A percentile compares a stretch with the other conserved stretches of the same genome.
Conservation (phyloP, 169 alveolate species). For the Toxoplasma gondii region DNA sequence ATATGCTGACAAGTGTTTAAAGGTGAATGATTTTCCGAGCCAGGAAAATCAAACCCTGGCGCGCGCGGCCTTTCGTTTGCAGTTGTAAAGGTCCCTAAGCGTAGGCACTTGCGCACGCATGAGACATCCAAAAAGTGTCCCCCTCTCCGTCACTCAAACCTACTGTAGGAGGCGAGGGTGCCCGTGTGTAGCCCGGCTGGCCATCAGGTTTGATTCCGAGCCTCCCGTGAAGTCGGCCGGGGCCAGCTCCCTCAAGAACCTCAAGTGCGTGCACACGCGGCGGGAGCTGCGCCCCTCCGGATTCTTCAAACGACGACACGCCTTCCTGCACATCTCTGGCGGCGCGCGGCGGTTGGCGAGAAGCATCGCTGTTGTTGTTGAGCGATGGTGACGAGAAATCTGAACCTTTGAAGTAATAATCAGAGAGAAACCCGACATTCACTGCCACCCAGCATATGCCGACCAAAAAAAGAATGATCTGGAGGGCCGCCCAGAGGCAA, state of each 20-base stretch:
- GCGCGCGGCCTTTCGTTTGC: no score
- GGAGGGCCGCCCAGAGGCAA: slow-evolving; percentile 5
- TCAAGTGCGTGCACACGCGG: not conserved
- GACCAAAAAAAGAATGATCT: not conserved
- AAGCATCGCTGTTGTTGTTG: no score
- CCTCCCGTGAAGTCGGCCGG: slow-evolving; percentile 52
- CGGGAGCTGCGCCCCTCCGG: not conserved
- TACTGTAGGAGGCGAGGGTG: slow-evolving; percentile 56
- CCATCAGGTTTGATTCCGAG: slow-evolving; percentile 61
- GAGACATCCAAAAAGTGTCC: no score
- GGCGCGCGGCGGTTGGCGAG: no score
- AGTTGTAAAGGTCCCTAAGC: no score
- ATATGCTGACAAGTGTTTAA: no score
- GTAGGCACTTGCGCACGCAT: no score
- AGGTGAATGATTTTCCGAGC: no score
- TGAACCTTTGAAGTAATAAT: not conserved
- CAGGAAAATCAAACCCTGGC: no score
- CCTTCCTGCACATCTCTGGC: not conserved
- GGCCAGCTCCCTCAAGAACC: not conserved
- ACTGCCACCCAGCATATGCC: slow-evolving; percentile 12
- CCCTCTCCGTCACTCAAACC: not conserved
- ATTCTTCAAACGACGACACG: not conserved
- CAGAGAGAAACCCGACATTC: not conserved
- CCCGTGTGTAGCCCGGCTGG: slow-evolving; percentile 50
- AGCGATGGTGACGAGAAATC: no score